These are phyloP conservation scores for Arctostaphylos glauca DNA, from an alignment of 148 eudicot species.

Conservation along the genomic window DNA sequence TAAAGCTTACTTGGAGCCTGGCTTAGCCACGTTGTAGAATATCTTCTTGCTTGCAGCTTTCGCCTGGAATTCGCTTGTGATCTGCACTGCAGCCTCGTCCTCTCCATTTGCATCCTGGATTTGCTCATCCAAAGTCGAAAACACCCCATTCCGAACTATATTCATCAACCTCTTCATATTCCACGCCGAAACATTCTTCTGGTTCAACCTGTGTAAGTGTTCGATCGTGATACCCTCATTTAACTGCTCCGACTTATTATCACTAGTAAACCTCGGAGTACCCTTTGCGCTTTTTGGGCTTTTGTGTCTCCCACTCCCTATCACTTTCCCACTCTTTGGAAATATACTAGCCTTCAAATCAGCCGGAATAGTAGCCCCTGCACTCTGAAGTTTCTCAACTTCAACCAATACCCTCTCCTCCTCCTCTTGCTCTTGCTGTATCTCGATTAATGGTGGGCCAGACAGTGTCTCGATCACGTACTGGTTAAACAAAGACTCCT, in stretches of 20 bases:
- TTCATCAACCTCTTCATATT: conserved; percentile 91
- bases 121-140: conserved; percentile 72
- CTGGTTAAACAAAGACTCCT: conserved; percentile 71
- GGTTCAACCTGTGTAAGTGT: conserved; percentile 73
- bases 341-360: conserved; percentile 55
- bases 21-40: conserved; percentile 59
- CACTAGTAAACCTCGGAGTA: conserved; percentile 36
- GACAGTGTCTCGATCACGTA: conserved; percentile 74
- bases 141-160: conserved; percentile 54
- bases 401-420: conserved; percentile 54
- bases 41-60: conserved; percentile 67
- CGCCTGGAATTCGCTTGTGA: conserved; percentile 68
- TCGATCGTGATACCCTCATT: conserved; percentile 70
- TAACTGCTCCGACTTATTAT: conserved; percentile 23
- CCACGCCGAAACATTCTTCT: conserved; percentile 92
- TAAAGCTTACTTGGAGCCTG: conserved; percentile 48
- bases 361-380: conserved; percentile 54
- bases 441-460: conserved; percentile 52
- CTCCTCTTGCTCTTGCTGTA: conserved; percentile 48
- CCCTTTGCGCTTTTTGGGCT: conserved; percentile 45
- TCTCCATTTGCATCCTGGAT: conserved; percentile 38
- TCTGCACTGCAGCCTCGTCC: conserved; percentile 47
- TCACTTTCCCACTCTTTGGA: conserved; percentile 31
- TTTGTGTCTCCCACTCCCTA: conserved; percentile 47
- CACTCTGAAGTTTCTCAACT: conserved; percentile 57